phyloP scores from a whole-genome alignment of 1,284 basidiomycete genomes.

The Omphalotus olearius region DNA sequence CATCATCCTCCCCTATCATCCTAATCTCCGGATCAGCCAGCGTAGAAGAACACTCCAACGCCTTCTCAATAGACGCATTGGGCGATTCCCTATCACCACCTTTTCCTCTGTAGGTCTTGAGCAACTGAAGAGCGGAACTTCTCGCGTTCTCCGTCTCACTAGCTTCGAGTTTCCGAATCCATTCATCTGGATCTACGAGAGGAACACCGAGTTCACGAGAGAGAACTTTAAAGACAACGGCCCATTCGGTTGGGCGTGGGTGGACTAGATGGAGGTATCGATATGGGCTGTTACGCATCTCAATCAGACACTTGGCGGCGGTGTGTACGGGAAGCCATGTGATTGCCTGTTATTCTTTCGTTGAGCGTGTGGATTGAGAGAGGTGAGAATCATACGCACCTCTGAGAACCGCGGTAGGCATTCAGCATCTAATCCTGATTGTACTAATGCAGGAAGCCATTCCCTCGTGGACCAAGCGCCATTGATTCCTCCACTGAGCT shows the following conservation, averaged over 20 bases:
- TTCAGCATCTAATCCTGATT: constrained; percentile 18
- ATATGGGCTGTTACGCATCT: constrained; percentile 15
- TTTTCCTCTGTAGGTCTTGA: not conserved
- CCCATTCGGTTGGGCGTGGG: constrained; percentile 15
- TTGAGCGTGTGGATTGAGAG: no score
- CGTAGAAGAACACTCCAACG: not conserved
- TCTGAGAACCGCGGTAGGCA: constrained; percentile 22
- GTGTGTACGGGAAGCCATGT: constrained; percentile 29
- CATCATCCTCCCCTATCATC: not conserved
- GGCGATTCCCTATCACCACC: not conserved
- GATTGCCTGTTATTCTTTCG: constrained; percentile 21
- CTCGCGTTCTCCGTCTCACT: not conserved
- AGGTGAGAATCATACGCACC: constrained; percentile 15
- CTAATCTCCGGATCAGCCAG: not conserved
- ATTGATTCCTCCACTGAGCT: constrained; percentile 21
- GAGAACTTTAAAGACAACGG: not conserved
- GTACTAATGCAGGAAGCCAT: constrained; percentile 28
- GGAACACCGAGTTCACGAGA: not conserved
- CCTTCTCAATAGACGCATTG: not conserved
- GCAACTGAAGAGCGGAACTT: not conserved
- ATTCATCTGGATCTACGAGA: not conserved
- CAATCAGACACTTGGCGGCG: constrained; percentile 25
- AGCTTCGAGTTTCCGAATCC: not conserved
- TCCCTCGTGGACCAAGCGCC: constrained; percentile 28
- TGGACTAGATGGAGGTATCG: constrained; percentile 15